Conservation (phyloP, 169 alveolate genomes). For the Cystoisospora suis region DNA sequence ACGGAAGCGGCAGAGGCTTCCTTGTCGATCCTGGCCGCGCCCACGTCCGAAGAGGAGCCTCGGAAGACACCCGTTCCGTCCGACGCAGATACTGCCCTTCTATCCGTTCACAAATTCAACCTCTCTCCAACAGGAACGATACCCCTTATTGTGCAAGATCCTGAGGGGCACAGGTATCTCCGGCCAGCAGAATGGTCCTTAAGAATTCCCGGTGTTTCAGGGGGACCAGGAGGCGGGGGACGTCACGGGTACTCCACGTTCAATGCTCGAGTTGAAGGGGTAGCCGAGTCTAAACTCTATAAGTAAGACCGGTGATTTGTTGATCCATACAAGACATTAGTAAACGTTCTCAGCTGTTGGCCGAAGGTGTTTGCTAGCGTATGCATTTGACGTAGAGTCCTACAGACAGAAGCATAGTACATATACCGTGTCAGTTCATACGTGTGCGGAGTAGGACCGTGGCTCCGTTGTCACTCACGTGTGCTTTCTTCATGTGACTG, state of each 20-base stretch:
- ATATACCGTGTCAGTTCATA: too few species aligned
- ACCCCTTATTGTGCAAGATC: not conserved
- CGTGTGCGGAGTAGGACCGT: too few species aligned
- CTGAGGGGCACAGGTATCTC: not conserved
- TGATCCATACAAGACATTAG: too few species aligned
- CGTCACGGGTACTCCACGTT: not conserved
- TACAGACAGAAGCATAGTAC: too few species aligned
- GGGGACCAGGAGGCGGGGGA: too few species aligned
- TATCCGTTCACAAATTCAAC: not conserved
- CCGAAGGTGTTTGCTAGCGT: too few species aligned
- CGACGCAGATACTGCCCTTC: not conserved
- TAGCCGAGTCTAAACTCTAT: not conserved
- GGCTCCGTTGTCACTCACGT: too few species aligned
- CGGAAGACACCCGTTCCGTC: not conserved
- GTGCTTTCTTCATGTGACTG: too few species aligned
- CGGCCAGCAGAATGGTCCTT: not conserved
- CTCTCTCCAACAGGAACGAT: not conserved
- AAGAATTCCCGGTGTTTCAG: not conserved
- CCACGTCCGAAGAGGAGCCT: not conserved
- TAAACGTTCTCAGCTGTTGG: too few species aligned
- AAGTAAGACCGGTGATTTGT: not conserved
- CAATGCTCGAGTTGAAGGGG: conserved; percentile 26
- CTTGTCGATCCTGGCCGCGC: not conserved
- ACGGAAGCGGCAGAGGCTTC: not conserved
- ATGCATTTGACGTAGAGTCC: too few species aligned